Conservation (phyloP, 805 yeast species). For the Kregervanrija fluxuum region DNA sequence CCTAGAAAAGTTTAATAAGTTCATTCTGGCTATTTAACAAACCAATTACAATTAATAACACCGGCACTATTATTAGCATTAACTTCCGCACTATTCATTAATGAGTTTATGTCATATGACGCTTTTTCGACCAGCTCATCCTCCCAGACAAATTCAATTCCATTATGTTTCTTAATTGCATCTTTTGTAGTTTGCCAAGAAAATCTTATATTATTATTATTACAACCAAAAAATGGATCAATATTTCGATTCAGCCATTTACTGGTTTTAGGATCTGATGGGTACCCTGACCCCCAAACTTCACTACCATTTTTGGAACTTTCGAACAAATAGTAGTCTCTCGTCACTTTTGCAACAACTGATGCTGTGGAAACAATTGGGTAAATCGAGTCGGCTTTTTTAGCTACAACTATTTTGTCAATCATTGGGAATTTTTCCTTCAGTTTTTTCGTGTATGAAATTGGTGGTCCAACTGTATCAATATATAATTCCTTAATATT, state of each 20-base stretch:
- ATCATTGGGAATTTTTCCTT: slow-evolving; percentile 55
- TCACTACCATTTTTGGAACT: slow-evolving; percentile 9
- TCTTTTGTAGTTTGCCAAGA: slow-evolving; percentile 94
- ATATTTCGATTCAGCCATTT: slow-evolving; percentile 59
- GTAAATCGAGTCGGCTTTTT: slow-evolving; percentile 88
- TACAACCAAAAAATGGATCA: slow-evolving; percentile 83
- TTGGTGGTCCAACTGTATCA: slow-evolving; percentile 97
- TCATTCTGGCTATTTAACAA: background rate
- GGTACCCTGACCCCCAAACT: slow-evolving; percentile 85
- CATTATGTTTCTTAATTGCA: slow-evolving; percentile 46
- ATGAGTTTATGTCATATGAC: slow-evolving; percentile 1
- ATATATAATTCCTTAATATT: slow-evolving; percentile 64
- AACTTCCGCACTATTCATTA: too few species aligned
- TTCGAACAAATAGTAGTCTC: slow-evolving; percentile 44
- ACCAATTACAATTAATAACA: too few species aligned
- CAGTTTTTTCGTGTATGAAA: slow-evolving; percentile 69
- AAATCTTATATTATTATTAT: slow-evolving; percentile 54
- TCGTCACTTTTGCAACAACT: slow-evolving; percentile 91
- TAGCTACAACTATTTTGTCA: slow-evolving; percentile 66
- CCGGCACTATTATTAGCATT: too few species aligned
- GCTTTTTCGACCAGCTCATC: slow-evolving; percentile 29
- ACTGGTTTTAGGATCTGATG: slow-evolving; percentile 85
- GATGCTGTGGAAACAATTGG: slow-evolving; percentile 95
- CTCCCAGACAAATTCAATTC: slow-evolving; percentile 52
- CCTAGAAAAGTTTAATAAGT: slow-evolving; percentile 10